Evolutionary conservation across 2,329 filamentous ascomycete genomes (phyloP), one percentile per base, ranked within the genome.

Genomic region (Venturia effusa): DNA sequence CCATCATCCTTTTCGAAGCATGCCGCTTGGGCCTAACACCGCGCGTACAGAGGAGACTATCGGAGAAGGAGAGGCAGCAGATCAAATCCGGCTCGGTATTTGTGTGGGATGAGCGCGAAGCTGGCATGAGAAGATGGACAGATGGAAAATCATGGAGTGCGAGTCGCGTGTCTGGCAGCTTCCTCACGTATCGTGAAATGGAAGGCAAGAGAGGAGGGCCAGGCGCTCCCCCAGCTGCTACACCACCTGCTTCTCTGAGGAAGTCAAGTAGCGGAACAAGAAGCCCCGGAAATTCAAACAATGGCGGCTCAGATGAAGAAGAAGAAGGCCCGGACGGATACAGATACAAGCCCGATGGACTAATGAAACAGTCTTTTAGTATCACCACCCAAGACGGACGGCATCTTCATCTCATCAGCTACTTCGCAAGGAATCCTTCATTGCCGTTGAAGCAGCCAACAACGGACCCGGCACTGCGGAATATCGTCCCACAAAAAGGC

Each of bases 321-420:
- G 81, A 80, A 64, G 83, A 84, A 68, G 84, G 84, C 10, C 90
- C 90, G 0, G 92, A 96, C 74, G 92, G 92, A 51, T 96, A 96
- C 75, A 83, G 91, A 67, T 96, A 96, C 78, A 99, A 97, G 81
- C 90, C 88, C 11, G 94, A 99, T 71, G 94, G 94, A 0, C 83
- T 99, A 4, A 97, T 97, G 92, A 99, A 99, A 83, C 94, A 99
- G 77, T 97, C 94, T 0, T 99, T 97, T 81, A 97, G 93, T 78
- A 97, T 99, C 77, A 97, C 92, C 27, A 97, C 94, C 1, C 91
- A 89, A 1, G 87, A 83, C 43, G 85, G 91, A 68, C 92, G 97
- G 71, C 94, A 97, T 73, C 85, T 99, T 1, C 94, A 99, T 77
- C 83, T 99, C 61, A 99, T 99, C 77, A 97, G 93, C 70, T 99